Percentiles rank a stretch among this genome's conserved stretches.
phyloP scores from a whole-genome alignment of 148 eudicot genomes.

The Persicaria tinctoria region DNA sequence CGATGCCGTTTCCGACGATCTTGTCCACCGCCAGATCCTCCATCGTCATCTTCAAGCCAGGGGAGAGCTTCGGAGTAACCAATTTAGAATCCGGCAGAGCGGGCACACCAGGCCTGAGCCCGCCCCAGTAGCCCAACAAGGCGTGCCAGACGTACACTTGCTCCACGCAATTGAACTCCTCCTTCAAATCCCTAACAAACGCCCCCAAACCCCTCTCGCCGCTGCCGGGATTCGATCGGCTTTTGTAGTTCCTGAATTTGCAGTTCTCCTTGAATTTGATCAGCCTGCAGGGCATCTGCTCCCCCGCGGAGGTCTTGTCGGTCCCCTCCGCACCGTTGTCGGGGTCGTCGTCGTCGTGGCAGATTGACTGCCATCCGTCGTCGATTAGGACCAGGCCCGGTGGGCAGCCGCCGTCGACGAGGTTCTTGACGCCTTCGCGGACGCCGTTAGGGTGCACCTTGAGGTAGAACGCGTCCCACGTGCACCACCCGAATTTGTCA shows the following conservation, averaged over 20 bases:
- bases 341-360: conserved; percentile 45
- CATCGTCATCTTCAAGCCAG: conserved; percentile 72
- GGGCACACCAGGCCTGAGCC: conserved; percentile 46
- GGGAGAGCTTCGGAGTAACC: conserved; percentile 52
- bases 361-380: conserved; percentile 91
- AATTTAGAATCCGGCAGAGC: conserved; percentile 48
- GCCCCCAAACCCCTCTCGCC: conserved; percentile 55
- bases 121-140: conserved; percentile 93
- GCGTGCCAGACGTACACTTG: conserved; percentile 95
- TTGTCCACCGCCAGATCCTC: conserved; percentile 89
- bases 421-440: conserved; percentile 59
- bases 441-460: conserved; percentile 74
- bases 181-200: conserved; percentile 71
- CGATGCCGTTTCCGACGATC: conserved; percentile 80
- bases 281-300: conserved; percentile 92
- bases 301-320: conserved; percentile 77
- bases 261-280: conserved; percentile 61
- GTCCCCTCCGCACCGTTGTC: conserved; percentile 45
- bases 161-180: conserved; percentile 48
- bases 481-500: conserved; percentile 96
- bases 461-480: conserved; percentile 92
- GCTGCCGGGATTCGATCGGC: conserved; percentile 18
- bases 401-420: conserved; percentile 73
- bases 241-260: conserved; percentile 71
- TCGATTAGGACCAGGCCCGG: conserved; percentile 80